These are phyloP conservation scores for Bipolaris oryzae DNA, from an alignment of 2,329 filamentous ascomycete genomes.

Conservation along the genomic window DNA sequence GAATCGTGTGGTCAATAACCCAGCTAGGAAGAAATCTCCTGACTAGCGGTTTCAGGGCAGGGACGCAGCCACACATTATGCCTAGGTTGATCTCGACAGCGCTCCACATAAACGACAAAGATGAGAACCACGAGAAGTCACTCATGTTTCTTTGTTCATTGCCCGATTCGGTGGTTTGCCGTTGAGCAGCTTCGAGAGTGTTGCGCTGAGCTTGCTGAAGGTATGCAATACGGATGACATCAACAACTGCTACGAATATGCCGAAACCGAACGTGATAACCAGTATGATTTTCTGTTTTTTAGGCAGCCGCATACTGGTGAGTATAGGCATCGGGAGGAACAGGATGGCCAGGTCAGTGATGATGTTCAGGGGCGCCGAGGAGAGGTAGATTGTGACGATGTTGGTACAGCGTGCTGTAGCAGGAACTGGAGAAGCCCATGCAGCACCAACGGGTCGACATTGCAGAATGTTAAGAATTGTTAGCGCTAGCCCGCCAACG, in stretches of 20 bases:
- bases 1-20: conserved; percentile 56
- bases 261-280: conserved; percentile 86
- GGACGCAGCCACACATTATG: conserved; percentile 90
- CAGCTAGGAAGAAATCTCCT: conserved; percentile 64
- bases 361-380: conserved; percentile 88
- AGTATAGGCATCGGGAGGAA: conserved; percentile 87
- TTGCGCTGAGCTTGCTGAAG: conserved; percentile 72
- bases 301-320: conserved; percentile 76
- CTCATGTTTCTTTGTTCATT: conserved; percentile 50
- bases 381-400: conserved; percentile 69
- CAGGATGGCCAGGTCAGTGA: conserved; percentile 86
- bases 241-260: conserved; percentile 84
- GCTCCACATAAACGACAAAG: conserved; percentile 90
- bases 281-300: conserved; percentile 84
- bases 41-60: conserved; percentile 85
- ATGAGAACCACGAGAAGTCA: conserved; percentile 73
- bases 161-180: conserved; percentile 28
- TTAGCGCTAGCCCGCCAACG: conserved; percentile 76
- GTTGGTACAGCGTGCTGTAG: conserved; percentile 61
- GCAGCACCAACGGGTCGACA: conserved; percentile 76
- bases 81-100: conserved; percentile 89
- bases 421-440: conserved; percentile 60
- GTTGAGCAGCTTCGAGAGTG: conserved; percentile 52
- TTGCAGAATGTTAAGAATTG: conserved; percentile 86
- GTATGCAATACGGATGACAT: conserved; percentile 89